These are phyloP conservation scores for Hortiboletus flavorubellus DNA, from an alignment of 768 basidiomycete species.

Conservation along the genomic window DNA sequence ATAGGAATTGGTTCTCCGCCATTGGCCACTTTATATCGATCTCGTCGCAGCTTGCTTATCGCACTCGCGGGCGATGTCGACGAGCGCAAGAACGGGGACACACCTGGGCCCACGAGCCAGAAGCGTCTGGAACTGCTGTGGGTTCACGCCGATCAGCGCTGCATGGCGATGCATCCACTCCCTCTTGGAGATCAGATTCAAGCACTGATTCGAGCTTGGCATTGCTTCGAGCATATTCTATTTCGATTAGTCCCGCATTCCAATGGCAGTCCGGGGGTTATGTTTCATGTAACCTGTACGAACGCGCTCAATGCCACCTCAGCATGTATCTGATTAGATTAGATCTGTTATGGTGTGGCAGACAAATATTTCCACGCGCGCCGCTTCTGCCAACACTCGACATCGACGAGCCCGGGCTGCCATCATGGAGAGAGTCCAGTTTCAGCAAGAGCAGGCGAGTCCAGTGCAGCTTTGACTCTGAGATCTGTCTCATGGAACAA, in stretches of 20 bases:
- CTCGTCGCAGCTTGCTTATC: conserved; percentile 11
- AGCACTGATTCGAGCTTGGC: neutral
- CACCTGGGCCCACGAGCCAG: neutral
- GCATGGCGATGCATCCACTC: conserved; percentile 2
- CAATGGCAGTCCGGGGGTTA: neutral
- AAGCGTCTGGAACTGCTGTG: neutral
- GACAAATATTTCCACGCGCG: conserved; percentile 8
- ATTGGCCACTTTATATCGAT: conserved; percentile 17
- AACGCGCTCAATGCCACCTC: neutral
- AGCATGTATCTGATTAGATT: conserved; percentile 17
- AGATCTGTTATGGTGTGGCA: neutral
- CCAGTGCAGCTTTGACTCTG: neutral
- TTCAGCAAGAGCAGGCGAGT: conserved; percentile 83
- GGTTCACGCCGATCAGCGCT: conserved; percentile 2
- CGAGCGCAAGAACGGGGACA: neutral
- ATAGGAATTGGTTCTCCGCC: conserved; percentile 32
- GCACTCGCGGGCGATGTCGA: neutral
- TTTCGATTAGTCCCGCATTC: neutral
- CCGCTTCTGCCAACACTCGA: neutral
- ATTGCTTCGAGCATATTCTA: neutral
- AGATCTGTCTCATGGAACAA: conserved; percentile 4
- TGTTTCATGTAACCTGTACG: neutral
- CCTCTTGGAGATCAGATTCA: neutral
- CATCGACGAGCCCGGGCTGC: neutral
- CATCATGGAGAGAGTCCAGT: conserved; percentile 90